These are phyloP conservation scores for Penicillium paxilli DNA, from an alignment of 495 filamentous ascomycete genomes.

Conservation along the genomic window DNA sequence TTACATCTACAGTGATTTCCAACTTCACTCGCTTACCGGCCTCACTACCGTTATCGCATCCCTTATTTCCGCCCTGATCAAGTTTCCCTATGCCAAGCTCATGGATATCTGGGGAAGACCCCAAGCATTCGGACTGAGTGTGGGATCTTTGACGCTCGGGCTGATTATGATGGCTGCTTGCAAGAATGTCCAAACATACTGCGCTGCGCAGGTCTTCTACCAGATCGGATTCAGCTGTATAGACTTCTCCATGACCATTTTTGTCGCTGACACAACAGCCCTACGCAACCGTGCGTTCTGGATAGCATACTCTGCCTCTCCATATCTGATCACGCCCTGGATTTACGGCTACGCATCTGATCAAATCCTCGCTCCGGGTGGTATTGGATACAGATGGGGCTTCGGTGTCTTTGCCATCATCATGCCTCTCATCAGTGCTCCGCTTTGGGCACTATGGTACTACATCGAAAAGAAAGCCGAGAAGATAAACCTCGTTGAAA, in stretches of 20 bases:
- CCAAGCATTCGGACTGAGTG: conserved; percentile 45
- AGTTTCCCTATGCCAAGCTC: conserved; percentile 64
- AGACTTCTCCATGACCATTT: conserved; percentile 50
- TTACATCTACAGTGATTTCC: conserved; percentile 32
- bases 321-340: conserved; percentile 60
- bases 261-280: conserved; percentile 59
- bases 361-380: conserved; percentile 35
- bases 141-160: conserved; percentile 33
- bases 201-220: conserved; percentile 51
- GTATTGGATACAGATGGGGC: conserved; percentile 55
- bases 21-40: conserved; percentile 29
- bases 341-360: conserved; percentile 44
- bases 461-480: conserved; percentile 56
- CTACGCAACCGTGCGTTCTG: conserved; percentile 57
- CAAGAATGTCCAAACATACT: conserved; percentile 44
- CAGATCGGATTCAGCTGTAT: conserved; percentile 45
- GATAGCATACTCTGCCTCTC: conserved; percentile 53
- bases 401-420: conserved; percentile 61
- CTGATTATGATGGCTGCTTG: conserved; percentile 50
- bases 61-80: conserved; percentile 59
- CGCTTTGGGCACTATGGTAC: conserved; percentile 31
- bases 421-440: conserved; percentile 50
- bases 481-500: conserved; percentile 31
- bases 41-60: conserved; percentile 29
- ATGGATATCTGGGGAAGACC: conserved; percentile 63